phyloP scores from a whole-genome alignment of 164 flowering plant genomes.

The Pachysandra terminalis region DNA sequence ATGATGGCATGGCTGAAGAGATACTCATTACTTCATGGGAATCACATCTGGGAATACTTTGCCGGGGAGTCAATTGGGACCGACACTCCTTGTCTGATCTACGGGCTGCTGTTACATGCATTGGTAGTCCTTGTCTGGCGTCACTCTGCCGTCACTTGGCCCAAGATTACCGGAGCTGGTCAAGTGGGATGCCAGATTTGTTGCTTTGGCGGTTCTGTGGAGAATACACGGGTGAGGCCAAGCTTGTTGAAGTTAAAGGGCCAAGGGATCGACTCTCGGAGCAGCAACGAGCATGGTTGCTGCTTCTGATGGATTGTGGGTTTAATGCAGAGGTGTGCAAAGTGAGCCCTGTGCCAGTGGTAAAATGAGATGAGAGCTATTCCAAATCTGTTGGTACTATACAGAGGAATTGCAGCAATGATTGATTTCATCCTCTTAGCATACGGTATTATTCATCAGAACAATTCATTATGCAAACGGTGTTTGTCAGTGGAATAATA shows the following conservation, averaged over 20 bases:
- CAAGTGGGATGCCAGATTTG: slow-evolving; percentile 96
- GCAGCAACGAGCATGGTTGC: slow-evolving; percentile 92
- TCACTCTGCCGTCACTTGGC: slow-evolving; percentile 73
- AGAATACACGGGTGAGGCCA: slow-evolving; percentile 76
- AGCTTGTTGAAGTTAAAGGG: slow-evolving; percentile 96
- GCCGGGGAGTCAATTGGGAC: slow-evolving; percentile 86
- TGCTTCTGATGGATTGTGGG: slow-evolving; percentile 80
- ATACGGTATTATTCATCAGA: background rate
- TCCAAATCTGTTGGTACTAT: background rate
- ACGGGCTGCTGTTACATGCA: slow-evolving; percentile 74
- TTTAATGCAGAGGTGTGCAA: slow-evolving; percentile 79
- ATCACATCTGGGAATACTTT: slow-evolving; percentile 58
- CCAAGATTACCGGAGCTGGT: slow-evolving; percentile 88
- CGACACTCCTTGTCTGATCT: slow-evolving; percentile 61
- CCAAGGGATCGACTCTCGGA: slow-evolving; percentile 86
- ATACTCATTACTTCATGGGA: slow-evolving; percentile 82
- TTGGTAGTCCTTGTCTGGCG: slow-evolving; percentile 71
- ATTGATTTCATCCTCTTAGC: background rate
- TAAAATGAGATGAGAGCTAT: slow-evolving; percentile 6
- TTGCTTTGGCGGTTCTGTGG: slow-evolving; percentile 80
- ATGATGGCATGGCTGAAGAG: slow-evolving; percentile 73
- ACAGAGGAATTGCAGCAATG: background rate
- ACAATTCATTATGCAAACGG: too few relatives aligned
- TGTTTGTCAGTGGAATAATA: too few relatives aligned
- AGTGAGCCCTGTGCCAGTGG: slow-evolving; percentile 39